Evolutionary conservation across 208 protist genomes (phyloP).

Genomic region (Balamuthia mandrillaris): DNA sequence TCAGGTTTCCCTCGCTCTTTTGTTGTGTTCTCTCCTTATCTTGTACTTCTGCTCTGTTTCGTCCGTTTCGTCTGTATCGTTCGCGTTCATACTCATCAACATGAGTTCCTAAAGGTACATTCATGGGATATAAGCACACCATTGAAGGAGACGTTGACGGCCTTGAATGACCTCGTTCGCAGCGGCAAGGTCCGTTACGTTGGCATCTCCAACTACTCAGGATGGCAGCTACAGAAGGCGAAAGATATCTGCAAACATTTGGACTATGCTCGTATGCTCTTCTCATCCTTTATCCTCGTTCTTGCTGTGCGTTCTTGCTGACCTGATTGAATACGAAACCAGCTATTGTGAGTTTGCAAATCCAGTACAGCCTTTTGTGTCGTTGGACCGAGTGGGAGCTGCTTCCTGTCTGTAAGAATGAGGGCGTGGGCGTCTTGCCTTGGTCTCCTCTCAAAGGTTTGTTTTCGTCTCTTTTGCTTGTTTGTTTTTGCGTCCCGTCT

Average conservation of each 20-base stretch:
- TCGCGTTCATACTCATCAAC: too few species aligned
- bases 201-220: constrained; percentile 3
- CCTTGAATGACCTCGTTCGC: constrained; percentile 13
- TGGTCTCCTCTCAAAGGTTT: constrained; percentile 12
- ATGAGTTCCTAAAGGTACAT: constrained; percentile 2
- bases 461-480: not conserved
- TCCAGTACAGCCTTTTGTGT: constrained; percentile 15
- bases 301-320: too few species aligned
- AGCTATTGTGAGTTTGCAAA: constrained; percentile 12
- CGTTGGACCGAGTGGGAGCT: not conserved
- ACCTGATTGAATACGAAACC: too few species aligned
- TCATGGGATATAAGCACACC: not conserved
- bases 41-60: too few species aligned
- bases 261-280: not conserved
- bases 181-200: constrained; percentile 19
- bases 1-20: too few species aligned
- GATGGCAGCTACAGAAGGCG: constrained; percentile 10
- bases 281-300: not conserved
- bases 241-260: not conserved
- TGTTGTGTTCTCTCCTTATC: too few species aligned
- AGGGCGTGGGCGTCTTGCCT: not conserved
- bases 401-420: not conserved
- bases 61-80: too few species aligned
- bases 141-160: not conserved
- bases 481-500: not conserved